phyloP scores from a whole-genome alignment of 139 green algal species.

The Bryopsis sp. region DNA sequence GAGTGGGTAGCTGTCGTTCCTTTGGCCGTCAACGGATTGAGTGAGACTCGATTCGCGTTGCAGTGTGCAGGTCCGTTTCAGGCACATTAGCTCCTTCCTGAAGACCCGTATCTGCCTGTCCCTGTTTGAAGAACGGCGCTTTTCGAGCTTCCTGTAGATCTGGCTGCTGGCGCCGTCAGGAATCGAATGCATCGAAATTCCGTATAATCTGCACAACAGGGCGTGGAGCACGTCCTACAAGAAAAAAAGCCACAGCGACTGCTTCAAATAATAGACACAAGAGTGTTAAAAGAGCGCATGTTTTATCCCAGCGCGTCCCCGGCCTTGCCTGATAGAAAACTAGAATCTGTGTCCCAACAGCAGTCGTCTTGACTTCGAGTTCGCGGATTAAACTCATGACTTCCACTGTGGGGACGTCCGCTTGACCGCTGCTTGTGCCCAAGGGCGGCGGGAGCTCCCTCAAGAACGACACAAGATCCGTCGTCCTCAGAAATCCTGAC shows the following conservation, averaged over 20 bases:
- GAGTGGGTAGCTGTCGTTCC: not conserved
- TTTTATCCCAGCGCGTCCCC: not conserved
- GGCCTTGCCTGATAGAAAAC: not conserved
- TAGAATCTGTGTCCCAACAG: not conserved
- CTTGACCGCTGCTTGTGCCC: not conserved
- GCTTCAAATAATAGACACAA: not conserved
- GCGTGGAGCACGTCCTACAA: not conserved
- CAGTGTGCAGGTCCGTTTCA: too few relatives aligned
- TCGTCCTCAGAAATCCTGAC: not conserved
- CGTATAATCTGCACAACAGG: not conserved
- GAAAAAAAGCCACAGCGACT: not conserved
- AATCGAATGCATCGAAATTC: not conserved
- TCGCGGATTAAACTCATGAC: not conserved
- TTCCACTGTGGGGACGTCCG: not conserved
- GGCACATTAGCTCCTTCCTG: not conserved
- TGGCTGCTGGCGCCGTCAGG: not conserved
- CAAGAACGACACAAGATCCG: not conserved
- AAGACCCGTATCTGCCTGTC: not conserved
- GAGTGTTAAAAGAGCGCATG: not conserved
- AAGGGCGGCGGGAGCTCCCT: not conserved
- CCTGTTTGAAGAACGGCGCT: not conserved
- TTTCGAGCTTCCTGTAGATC: not conserved
- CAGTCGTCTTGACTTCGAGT: not conserved
- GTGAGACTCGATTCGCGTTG: not conserved
- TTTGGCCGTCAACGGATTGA: not conserved